Conservation (phyloP, 352 stramenopile species). For the Heterotrichella gracilis region DNA sequence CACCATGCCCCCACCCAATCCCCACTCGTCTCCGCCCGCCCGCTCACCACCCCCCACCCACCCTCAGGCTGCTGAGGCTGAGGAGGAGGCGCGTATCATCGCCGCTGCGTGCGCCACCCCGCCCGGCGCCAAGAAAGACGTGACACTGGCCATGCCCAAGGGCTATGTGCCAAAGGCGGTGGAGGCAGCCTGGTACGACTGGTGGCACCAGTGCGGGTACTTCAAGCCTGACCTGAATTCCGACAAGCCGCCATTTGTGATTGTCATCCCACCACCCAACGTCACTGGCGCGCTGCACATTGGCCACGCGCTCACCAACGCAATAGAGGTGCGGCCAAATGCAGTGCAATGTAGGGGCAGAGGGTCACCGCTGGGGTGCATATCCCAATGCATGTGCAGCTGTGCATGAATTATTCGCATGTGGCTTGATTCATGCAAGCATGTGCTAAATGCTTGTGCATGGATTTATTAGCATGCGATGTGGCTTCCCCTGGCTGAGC, state of each 20-base stretch:
- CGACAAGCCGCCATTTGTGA: constrained; percentile 68
- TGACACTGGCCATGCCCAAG: constrained; percentile 45
- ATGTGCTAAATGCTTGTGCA: not conserved
- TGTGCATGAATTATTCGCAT: not conserved
- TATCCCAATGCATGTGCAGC: too few relatives aligned
- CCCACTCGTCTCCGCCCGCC: not conserved
- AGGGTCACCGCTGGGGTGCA: too few relatives aligned
- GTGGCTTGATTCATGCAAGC: not conserved
- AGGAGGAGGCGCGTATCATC: too few relatives aligned
- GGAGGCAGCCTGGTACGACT: constrained; percentile 86
- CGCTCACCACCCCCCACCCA: not conserved
- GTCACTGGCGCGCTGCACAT: constrained; percentile 84
- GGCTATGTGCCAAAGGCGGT: constrained; percentile 78
- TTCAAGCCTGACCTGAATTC: constrained; percentile 58
- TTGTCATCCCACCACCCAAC: constrained; percentile 89
- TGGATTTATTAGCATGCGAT: not conserved
- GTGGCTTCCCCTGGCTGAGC: not conserved
- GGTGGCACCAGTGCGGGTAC: constrained; percentile 75
- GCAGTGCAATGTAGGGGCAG: constrained; percentile 7
- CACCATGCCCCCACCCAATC: not conserved
- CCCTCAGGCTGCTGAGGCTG: too few relatives aligned
- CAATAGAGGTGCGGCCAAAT: constrained; percentile 78
- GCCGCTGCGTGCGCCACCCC: not conserved
- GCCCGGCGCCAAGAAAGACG: constrained; percentile 23
- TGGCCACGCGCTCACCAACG: constrained; percentile 71